Evolutionary conservation across 2,329 filamentous ascomycete genomes (phyloP).

Genomic region (Torrubiella hemipterigena): DNA sequence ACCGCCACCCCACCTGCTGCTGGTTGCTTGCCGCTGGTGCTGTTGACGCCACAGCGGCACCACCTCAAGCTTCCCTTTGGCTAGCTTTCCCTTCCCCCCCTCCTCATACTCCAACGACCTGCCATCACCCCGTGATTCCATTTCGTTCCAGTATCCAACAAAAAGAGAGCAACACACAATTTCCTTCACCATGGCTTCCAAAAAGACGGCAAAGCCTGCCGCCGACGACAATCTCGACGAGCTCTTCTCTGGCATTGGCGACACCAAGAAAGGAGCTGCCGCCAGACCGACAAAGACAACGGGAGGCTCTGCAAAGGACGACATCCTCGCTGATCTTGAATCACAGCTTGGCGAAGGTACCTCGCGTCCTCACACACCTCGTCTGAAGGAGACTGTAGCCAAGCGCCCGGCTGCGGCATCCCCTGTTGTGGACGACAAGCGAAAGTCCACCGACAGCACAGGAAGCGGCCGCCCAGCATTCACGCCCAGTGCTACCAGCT

Average conservation of each 20-base stretch:
- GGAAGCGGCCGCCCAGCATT: constrained; percentile 60
- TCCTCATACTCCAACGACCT: no score
- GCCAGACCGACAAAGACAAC: constrained; percentile 29
- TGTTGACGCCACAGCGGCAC: no score
- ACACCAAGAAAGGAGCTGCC: constrained; percentile 34
- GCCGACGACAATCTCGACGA: constrained; percentile 53
- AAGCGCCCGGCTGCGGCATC: constrained; percentile 36
- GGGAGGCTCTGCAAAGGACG: constrained; percentile 45
- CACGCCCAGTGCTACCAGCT: constrained; percentile 55
- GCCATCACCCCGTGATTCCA: no score
- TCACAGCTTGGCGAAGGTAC: constrained; percentile 56
- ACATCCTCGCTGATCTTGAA: constrained; percentile 81
- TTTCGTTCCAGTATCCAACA: no score
- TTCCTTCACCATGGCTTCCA: constrained; percentile 43
- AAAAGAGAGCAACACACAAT: constrained; percentile 4
- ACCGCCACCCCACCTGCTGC: no score
- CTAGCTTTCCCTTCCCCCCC: no score
- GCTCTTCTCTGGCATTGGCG: constrained; percentile 51
- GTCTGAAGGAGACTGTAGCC: constrained; percentile 42
- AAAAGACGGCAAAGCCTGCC: constrained; percentile 35
- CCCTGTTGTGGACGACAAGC: constrained; percentile 54
- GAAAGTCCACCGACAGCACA: constrained; percentile 70
- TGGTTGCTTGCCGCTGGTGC: no score
- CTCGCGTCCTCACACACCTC: constrained; percentile 74
- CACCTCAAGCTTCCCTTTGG: no score